Base-by-base conservation (phyloP, 2,329 filamentous ascomycete species). In the Dactylellina drechsleri region DNA sequence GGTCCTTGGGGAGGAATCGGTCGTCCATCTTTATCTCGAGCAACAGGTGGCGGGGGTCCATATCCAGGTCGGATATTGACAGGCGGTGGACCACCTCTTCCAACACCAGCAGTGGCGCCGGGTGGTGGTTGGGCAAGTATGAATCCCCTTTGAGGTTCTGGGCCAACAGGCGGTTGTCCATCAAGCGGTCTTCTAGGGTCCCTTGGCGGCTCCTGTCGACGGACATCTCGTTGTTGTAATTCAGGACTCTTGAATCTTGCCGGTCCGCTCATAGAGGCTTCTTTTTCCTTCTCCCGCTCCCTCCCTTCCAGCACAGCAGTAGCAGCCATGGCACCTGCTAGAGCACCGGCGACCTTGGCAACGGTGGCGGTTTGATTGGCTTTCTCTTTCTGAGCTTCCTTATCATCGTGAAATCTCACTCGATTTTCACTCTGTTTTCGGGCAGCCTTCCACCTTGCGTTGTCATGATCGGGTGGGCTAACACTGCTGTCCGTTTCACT, bases 401-500 rank as follows among this genome's bases (percentile, higher is more conserved):
- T 73, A 23, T 61, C 57, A 28, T 70, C 66, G 31, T 70, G 66
- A 47, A 70, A 70, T 43, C 50, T 61, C 4, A 70, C 57, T 18
- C 68, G 54, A 20, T 20, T 52, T 50, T 60, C 56, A 7, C 52
- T 23, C 28, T 49, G 50, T 53, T 61, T 73, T 12, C 41, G 36
- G 7, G 41, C 31, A 10, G 12, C 8, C 18, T 66, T 73, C 61
- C 61, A 61, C 7, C 20, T 23, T 15, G 36, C 18, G 13, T 47
- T 47, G 5, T 60, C 40, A 16, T 62, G 60, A 61, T 54, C 50
- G 18, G 45, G 28, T 6, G 68, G 68, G 16, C 68, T 73, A 41
- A 73, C 40, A n/a, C 68, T 73, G 47, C 68, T 73, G 31, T 73
- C 68, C 2, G 68, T 73, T 28, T 66, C 54, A 26, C 68, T 73